Evolutionary conservation across 2,329 filamentous ascomycete species (phyloP), one percentile per base, ranked within the genome.

Genomic region (Fusarium nanum): DNA sequence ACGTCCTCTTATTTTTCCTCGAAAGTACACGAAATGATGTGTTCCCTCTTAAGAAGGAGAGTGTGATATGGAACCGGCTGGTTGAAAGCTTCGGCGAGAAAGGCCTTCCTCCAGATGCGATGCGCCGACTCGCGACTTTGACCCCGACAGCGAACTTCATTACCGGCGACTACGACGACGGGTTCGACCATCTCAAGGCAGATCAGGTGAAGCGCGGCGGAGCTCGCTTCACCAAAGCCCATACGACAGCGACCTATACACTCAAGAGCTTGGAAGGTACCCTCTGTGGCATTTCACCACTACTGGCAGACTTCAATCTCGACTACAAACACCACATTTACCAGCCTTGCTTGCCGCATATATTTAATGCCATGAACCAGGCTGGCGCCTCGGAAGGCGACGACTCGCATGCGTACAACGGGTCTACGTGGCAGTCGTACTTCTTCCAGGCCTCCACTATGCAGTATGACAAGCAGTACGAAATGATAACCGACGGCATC

Each of bases 11-110:
- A 6, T 60, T 83, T n/a, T 78, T 82, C 20, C 75, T 84, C 10
- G 83, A 84, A 63, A 83, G 82, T 48, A 83, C 82, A 2, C 78
- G 83, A 11, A 80, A 79, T 10, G 83, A 84, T 48, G 77, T 84
- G 6, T 84, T 84, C 47, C 83, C 83, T 1, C 70, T 84, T 30
- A 82, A 83, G 41, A 81, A 81, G 52, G 74, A 77, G 2, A 80
- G 78, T 6, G 64, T 80, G 23, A 77, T 83, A 16, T 80, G 77
- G 61, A 68, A 80, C 3, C 77, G 75, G 0, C 61, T 81, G 0
- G 65, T 73, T 6, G 64, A 75, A 5, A 79, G 79, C 6, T 77
- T 79, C 12, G 66, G 73, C 8, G 71, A 67, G 2, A n/a, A 53
- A 20, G 49, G 49, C n/a, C 48, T 83, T 6, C 82, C 82, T 0